Evolutionary conservation across 1,284 basidiomycete species (phyloP), one percentile per base, ranked within the genome.

Genomic region (Cutaneotrichosporon cutaneum): DNA sequence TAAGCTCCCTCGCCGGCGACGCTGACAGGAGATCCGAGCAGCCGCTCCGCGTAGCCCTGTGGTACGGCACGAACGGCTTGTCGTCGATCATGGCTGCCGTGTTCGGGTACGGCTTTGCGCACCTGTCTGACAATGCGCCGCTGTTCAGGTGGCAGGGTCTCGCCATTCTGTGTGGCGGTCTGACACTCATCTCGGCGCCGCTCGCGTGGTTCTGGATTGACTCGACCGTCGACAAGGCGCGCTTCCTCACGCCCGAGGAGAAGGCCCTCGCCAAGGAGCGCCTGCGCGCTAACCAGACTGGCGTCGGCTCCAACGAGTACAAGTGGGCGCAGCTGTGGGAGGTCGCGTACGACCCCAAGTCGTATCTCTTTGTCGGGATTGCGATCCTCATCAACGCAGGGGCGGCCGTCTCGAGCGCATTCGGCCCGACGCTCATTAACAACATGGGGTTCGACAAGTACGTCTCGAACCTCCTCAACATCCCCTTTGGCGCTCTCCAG

Each of bases 211-310:
- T 65, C 56, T 54, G 69, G 30, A 65, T 81, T 61, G 76, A 79
- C 64, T 72, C 74, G 51, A 68, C 70, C 35, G 70, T 78, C 39
- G 68, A 70, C 4, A 63, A 67, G 0, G 81, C 81, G 7, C 74
- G 75, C 36, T 82, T 78, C 71, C 70, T 81, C 9, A 64, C 67
- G 18, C 66, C 73, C 8, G 71, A 79, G 36, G 80, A 82, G 60
- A 73, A 77, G 36, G 58, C 64, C 16, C 75, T 75, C 68, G 80
- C 75, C 8, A 71, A 80, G 50, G 80, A 82, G 67, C 72, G 81
- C 53, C 73, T 82, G 5, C 67, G 75, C 26, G 75, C 77, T 51
- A 82, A 82, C 66, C 71, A 81, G 56, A 77, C 77, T 10, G 80
- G 80, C 50, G 74, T 73, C 10, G 75, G 70, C 6, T 63, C 65